phyloP scores from a whole-genome alignment of 805 yeast genomes.

The Yamadazyma tumulicola region DNA sequence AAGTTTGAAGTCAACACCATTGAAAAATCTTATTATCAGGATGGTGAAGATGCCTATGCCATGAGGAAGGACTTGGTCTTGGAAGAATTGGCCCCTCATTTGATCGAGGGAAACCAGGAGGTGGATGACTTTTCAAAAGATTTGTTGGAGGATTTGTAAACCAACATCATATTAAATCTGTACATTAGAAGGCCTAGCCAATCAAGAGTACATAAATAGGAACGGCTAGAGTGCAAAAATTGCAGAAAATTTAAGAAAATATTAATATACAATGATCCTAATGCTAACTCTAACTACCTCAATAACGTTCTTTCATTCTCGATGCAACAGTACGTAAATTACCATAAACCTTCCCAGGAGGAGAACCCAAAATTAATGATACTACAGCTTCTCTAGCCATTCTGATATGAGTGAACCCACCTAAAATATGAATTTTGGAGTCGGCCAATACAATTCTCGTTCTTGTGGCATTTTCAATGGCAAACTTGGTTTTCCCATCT shows the following conservation, averaged over 20 bases:
- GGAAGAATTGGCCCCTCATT: conserved; percentile 60
- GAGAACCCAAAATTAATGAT: conserved; percentile 90
- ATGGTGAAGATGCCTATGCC: conserved; percentile 96
- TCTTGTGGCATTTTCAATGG: conserved; percentile 97
- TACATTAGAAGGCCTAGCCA: too few species aligned
- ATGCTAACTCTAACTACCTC: conserved; percentile 10
- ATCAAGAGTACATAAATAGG: too few species aligned
- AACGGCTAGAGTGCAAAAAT: too few species aligned
- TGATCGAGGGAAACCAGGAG: conserved; percentile 43
- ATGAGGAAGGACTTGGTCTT: conserved; percentile 72
- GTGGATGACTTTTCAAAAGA: conserved; percentile 53
- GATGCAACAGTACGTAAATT: conserved; percentile 96
- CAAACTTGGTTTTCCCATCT: conserved; percentile 98
- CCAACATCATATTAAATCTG: too few species aligned
- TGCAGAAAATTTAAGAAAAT: too few species aligned
- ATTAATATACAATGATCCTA: conserved; percentile 8
- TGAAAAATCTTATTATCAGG: conserved; percentile 89
- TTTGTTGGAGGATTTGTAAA: conserved; percentile 26
- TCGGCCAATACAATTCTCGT: conserved; percentile 98
- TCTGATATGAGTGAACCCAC: conserved; percentile 94
- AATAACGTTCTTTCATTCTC: conserved; percentile 94
- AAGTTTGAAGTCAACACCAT: conserved; percentile 77
- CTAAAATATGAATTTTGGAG: conserved; percentile 91
- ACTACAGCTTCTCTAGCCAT: conserved; percentile 99
- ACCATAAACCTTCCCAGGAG: conserved; percentile 98